phyloP scores from a whole-genome alignment of 495 filamentous ascomycete genomes.

The Podospora bellae-mahoneyi region DNA sequence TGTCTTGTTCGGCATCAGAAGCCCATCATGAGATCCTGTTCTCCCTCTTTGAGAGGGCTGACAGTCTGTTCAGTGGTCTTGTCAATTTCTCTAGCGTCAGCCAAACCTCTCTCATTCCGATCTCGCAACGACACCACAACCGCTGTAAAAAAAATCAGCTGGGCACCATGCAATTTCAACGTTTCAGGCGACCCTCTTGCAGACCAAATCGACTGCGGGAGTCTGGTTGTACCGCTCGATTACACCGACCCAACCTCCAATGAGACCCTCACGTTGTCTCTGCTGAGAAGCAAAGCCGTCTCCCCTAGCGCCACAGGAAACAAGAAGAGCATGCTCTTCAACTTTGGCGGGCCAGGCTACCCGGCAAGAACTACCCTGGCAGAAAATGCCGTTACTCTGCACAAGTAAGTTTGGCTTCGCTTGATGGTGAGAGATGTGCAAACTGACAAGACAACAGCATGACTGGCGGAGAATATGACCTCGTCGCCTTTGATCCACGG shows the following conservation, averaged over 20 bases:
- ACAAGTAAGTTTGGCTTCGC: slow-evolving; percentile 20
- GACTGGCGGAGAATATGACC: slow-evolving; percentile 38
- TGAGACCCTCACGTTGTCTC: slow-evolving; percentile 34
- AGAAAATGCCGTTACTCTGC: slow-evolving; percentile 14
- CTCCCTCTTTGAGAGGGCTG: background rate
- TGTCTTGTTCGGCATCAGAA: background rate
- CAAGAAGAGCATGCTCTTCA: slow-evolving; percentile 44
- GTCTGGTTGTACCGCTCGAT: slow-evolving; percentile 42
- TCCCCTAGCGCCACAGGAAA: slow-evolving; percentile 18
- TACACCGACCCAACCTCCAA: slow-evolving; percentile 36
- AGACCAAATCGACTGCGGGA: slow-evolving; percentile 35
- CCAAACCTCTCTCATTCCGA: background rate
- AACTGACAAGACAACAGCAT: background rate
- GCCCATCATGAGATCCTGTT: background rate
- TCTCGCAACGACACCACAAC: background rate
- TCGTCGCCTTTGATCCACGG: slow-evolving; percentile 44
- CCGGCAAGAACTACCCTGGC: slow-evolving; percentile 25
- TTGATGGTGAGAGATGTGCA: background rate
- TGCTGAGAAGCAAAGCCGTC: slow-evolving; percentile 34
- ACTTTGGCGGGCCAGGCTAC: slow-evolving; percentile 46
- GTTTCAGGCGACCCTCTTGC: background rate
- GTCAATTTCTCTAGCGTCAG: background rate
- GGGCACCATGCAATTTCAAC: background rate
- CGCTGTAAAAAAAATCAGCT: background rate
- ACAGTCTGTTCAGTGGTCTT: background rate